These are phyloP conservation scores for Dalbergia cultrata DNA, from an alignment of 306 rosid species.

Conservation along the genomic window DNA sequence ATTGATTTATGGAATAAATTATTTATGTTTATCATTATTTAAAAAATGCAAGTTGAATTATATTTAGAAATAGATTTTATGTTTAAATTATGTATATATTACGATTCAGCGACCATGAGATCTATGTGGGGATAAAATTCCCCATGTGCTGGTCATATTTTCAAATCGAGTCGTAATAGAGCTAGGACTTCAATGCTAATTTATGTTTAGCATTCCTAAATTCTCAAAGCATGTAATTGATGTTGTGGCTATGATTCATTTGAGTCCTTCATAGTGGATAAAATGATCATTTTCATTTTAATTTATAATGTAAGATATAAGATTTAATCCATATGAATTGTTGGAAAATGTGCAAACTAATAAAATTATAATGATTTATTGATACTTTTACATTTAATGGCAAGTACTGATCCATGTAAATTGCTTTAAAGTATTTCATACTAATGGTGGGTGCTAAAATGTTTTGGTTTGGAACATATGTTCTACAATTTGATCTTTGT, in stretches of 20 bases:
- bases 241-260: constrained; percentile 7
- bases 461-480: constrained; percentile 26
- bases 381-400: background rate
- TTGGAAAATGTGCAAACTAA: constrained; percentile 6
- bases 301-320: background rate
- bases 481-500: constrained; percentile 31
- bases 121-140: too few species aligned
- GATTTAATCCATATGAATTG: constrained; percentile 31
- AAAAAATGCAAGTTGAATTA: too few species aligned
- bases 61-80: too few species aligned
- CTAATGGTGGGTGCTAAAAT: background rate
- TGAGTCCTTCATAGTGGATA: background rate
- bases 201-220: constrained; percentile 5
- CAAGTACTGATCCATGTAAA: background rate
- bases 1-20: too few species aligned
- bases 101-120: too few species aligned
- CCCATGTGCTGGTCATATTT: too few species aligned
- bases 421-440: background rate
- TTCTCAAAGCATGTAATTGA: background rate
- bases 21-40: too few species aligned
- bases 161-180: background rate
- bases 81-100: too few species aligned
- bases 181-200: background rate
- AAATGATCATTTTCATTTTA: constrained; percentile 9
- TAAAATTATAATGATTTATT: constrained; percentile 9